Conservation (phyloP, 2,329 filamentous ascomycete genomes). For the Tolypocladium guangdongense region DNA sequence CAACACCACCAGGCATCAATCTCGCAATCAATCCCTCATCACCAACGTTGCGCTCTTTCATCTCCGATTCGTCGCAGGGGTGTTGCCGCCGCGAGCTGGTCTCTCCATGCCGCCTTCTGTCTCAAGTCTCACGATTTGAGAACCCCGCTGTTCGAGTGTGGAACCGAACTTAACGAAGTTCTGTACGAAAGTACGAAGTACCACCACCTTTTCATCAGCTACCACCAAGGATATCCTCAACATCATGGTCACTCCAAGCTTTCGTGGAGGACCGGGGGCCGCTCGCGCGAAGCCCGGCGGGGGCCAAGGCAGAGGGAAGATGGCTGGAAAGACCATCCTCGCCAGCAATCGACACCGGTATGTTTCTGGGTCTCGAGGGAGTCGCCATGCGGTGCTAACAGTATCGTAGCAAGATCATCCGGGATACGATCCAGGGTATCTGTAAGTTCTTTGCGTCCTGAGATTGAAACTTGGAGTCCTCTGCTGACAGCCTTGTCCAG, state of each 20-base stretch:
- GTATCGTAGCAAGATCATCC: conserved; percentile 7
- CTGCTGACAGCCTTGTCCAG: background rate
- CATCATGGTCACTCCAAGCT: background rate
- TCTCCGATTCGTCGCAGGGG: background rate
- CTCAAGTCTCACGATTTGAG: background rate
- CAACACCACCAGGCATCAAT: too few relatives aligned
- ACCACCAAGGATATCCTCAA: background rate
- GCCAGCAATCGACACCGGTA: background rate
- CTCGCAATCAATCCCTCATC: background rate
- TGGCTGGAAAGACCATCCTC: conserved; percentile 3
- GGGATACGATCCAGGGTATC: conserved; percentile 7
- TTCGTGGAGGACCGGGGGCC: background rate
- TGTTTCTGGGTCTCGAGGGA: background rate
- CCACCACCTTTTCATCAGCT: background rate
- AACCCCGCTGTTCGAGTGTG: background rate
- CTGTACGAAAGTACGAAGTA: too few relatives aligned
- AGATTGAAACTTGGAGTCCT: background rate
- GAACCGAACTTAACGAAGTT: background rate
- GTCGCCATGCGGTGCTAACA: background rate
- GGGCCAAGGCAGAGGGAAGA: background rate
- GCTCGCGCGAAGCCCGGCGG: background rate
- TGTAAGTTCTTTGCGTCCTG: conserved; percentile 3
- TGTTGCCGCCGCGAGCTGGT: background rate
- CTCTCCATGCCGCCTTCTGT: background rate
- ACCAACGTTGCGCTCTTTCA: too few relatives aligned